Percentiles rank a stretch among this genome's conserved stretches.
These are phyloP conservation scores for Daedaleopsis nitida DNA, from an alignment of 768 basidiomycete species.

Conservation along the genomic window DNA sequence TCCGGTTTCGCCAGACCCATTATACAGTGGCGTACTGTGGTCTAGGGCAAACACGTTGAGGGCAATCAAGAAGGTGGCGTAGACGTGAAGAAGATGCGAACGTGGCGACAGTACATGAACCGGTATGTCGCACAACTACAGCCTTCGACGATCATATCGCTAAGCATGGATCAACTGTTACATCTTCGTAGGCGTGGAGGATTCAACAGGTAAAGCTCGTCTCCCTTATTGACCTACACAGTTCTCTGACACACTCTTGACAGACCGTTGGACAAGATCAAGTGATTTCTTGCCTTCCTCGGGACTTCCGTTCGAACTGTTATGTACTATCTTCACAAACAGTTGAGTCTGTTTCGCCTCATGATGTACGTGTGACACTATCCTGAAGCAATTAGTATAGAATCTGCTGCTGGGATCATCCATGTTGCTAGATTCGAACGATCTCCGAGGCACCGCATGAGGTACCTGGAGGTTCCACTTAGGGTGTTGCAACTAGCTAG, in stretches of 20 bases:
- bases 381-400: conserved; percentile 3
- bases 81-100: conserved; percentile 78
- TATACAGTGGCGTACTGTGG: background rate
- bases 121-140: conserved; percentile 46
- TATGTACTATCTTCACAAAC: background rate
- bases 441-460: background rate
- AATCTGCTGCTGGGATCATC: background rate
- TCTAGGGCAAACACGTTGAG: conserved; percentile 74
- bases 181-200: conserved; percentile 65
- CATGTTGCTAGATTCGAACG: background rate
- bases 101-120: conserved; percentile 99
- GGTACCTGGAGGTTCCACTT: background rate
- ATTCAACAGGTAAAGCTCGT: conserved; percentile 68
- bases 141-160: conserved; percentile 14
- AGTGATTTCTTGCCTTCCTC: conserved; percentile 47
- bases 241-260: conserved; percentile 1
- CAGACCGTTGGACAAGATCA: conserved; percentile 95
- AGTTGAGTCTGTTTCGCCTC: conserved; percentile 7
- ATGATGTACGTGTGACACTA: conserved; percentile 7
- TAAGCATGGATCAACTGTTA: conserved; percentile 7
- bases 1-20: background rate
- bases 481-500: too few relatives aligned
- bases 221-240: background rate
- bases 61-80: conserved; percentile 79
- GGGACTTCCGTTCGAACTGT: background rate